Evolutionary conservation across 305 asterid genomes (phyloP), one percentile per base, ranked within the genome.

Genomic region (Nicotiana rustica): DNA sequence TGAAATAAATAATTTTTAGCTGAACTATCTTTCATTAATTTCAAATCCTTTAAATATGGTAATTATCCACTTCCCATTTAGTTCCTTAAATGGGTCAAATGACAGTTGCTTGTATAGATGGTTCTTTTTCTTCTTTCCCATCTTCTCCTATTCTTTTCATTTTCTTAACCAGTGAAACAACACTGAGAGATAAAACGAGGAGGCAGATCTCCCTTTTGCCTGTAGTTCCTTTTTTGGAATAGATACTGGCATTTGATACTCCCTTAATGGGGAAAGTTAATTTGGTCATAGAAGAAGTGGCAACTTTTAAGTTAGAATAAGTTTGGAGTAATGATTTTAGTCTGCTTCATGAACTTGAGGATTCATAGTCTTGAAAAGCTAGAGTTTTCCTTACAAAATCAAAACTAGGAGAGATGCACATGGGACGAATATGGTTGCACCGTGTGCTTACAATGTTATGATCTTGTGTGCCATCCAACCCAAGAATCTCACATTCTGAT

Each of bases 291-390:
- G 4, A 25, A 73, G 62, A 73, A 73, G 18, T 47, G 21, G 62
- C 52, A 25, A 21, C 13, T 47, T 38, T 49, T 19, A 19, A 8
- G 21, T 60, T 15, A 21, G n/a, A 73, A 14, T 25, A 49, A 49
- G 79, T 49, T 47, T 3, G 5, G 62, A 7, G 41, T 25, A 9
- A 29, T 76, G 80, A 52, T 52, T 75, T 35, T 75, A 75, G 65
- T 14, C 47, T 76, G 55, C 15, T 76, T 55, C 80, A 29, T 55
- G 21, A 8, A 25, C 47, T 76, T 9, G 65, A 76, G 66, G 49
- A 76, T 55, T 75, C 80, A 29, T 55, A 15, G 31, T 76, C 66
- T 55, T 8, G 31, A 55, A 55, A 76, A 76, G 66, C 66, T 55
- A 76, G 49, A 76, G 56, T 13, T 9, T 55, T 25, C 64, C 66